Evolutionary conservation across 306 rosid genomes (phyloP).

Genomic region (Cyamopsis tetragonoloba): DNA sequence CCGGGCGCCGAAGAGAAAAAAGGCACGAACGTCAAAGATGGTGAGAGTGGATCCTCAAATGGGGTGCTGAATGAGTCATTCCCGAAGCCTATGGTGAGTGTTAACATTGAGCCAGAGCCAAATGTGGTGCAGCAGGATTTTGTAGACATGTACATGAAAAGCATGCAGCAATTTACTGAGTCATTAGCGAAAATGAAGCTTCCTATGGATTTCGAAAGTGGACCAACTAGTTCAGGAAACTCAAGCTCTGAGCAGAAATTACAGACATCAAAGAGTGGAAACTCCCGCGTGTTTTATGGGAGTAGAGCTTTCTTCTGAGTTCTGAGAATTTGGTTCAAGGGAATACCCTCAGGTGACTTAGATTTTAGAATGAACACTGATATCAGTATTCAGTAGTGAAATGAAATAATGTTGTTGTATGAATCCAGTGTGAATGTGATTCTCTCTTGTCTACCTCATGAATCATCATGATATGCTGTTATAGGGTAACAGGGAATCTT

Average conservation of each 20-base stretch:
- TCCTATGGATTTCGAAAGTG: constrained; percentile 75
- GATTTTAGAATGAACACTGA: constrained; percentile 45
- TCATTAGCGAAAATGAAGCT: constrained; percentile 96
- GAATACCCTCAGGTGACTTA: constrained; percentile 46
- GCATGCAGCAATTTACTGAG: constrained; percentile 97
- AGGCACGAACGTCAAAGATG: constrained; percentile 47
- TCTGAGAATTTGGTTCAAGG: constrained; percentile 26
- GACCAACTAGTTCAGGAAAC: constrained; percentile 65
- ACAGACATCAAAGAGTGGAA: constrained; percentile 45
- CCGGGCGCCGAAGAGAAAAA: constrained; percentile 36
- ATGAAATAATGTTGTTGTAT: constrained; percentile 59
- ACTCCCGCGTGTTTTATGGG: constrained; percentile 85
- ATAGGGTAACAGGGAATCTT: constrained; percentile 45
- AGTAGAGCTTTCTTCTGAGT: constrained; percentile 93
- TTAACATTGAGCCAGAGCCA: constrained; percentile 66
- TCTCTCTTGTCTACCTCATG: constrained; percentile 36
- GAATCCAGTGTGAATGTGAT: constrained; percentile 48
- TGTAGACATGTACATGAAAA: constrained; percentile 95
- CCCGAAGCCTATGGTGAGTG: constrained; percentile 46
- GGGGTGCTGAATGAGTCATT: constrained; percentile 39
- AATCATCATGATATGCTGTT: too few relatives aligned
- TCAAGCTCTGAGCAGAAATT: constrained; percentile 76
- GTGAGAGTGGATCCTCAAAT: constrained; percentile 52
- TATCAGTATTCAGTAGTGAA: constrained; percentile 45
- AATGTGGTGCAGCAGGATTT: constrained; percentile 88